Evolutionary conservation across 2,329 filamentous ascomycete genomes (phyloP).

Genomic region (Calonectria pseudoreteaudii): DNA sequence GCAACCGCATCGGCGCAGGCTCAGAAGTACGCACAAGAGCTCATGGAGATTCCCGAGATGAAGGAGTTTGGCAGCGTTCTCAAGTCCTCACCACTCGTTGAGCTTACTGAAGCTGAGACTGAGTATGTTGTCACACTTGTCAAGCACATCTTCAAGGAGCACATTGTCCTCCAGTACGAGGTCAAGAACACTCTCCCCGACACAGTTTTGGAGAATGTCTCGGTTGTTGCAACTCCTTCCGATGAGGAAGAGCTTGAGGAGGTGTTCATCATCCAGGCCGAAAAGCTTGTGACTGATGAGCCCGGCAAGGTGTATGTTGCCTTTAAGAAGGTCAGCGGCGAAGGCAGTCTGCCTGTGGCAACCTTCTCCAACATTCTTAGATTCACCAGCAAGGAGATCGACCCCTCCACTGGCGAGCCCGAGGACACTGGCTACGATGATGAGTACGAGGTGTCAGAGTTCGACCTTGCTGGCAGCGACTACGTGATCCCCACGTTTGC

Average conservation of each 20-base stretch:
- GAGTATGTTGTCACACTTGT: conserved; percentile 95
- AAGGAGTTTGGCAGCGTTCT: conserved; percentile 89
- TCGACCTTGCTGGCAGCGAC: conserved; percentile 91
- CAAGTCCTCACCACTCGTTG: conserved; percentile 87
- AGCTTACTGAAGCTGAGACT: conserved; percentile 96
- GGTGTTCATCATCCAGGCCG: conserved; percentile 92
- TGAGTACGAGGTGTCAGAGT: conserved; percentile 95
- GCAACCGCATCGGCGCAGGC: conserved; percentile 83
- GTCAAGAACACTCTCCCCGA: conserved; percentile 97
- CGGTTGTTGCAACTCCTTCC: conserved; percentile 81
- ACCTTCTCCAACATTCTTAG: conserved; percentile 94
- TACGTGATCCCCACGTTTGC: conserved; percentile 95
- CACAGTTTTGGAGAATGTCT: conserved; percentile 90
- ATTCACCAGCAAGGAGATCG: conserved; percentile 98
- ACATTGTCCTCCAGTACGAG: conserved; percentile 95
- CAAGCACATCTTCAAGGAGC: conserved; percentile 98
- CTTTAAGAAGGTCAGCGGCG: conserved; percentile 85
- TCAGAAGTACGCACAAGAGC: conserved; percentile 89
- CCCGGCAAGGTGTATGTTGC: conserved; percentile 95
- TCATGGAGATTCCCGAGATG: conserved; percentile 91
- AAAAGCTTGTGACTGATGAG: conserved; percentile 84
- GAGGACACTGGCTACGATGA: conserved; percentile 96
- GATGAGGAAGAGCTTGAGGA: conserved; percentile 89
- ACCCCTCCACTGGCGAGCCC: conserved; percentile 91
- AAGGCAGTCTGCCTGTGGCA: conserved; percentile 79